Base-by-base conservation (phyloP, 2,329 filamentous ascomycete genomes). In the Didymella lethalis region DNA sequence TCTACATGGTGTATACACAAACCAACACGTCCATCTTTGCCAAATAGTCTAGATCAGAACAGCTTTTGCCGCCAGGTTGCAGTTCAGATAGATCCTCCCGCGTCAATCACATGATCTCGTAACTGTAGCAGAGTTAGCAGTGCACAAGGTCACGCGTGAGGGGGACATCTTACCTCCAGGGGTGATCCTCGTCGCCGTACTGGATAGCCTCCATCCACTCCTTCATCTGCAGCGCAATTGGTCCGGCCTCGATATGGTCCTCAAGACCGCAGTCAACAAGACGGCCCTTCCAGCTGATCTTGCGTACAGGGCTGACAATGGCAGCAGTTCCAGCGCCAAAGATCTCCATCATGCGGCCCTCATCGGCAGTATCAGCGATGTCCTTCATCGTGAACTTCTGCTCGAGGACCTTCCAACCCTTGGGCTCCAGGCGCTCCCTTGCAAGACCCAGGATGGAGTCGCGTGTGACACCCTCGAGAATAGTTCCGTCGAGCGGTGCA, bases 131-230 rank as follows among this genome's bases (percentile, higher is more conserved):
- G 12, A 36, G 63, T 75, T 59, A 75, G 72, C 64, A 48, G 7
- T 29, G 48, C 12, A 40, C 18, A n/a, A 8, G 26, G 14, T 28
- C 10, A 25, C 10, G 18, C 40, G 11, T 26, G 16, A 3, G 23
- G 14, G 29, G 23, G 29, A 18, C 45, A 31, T 74, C 81, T 77
- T 88, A 89, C 84, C 93, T 97, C 95, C 95, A 99, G 66, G 89
- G 85, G 77, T 97, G 92, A 38, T 75, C 73, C 76, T 92, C 86
- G 65, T 97, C 93, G 64, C 95, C 95, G 76, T 98, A 97, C 81
- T 98, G 94, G 68, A 96, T 93, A 28, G 82, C 89, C 82, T 96
- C 93, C 63, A 99, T 97, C 95, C 95, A 99, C 71, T 90, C 86
- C 87, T 97, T 96, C 89, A 99, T 93, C 78, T 86, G 86, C 70